Conservation (phyloP, 495 filamentous ascomycete species). For the Neurospora pannonica region DNA sequence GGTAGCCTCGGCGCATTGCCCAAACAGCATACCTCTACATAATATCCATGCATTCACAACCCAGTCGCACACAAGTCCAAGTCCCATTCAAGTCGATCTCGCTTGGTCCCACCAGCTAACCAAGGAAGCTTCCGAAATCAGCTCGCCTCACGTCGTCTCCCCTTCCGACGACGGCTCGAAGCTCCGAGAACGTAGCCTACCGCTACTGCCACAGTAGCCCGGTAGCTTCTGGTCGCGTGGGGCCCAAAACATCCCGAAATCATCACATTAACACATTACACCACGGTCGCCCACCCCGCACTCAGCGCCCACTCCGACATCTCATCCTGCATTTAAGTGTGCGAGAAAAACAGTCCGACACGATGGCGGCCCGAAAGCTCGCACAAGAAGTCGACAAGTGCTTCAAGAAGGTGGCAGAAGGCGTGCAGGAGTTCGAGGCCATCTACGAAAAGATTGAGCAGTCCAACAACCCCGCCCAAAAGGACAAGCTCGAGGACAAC, state of each 20-base stretch:
- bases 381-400: constrained; percentile 96
- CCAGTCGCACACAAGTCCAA: background rate
- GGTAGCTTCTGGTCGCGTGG: background rate
- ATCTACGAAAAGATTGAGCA: constrained; percentile 95
- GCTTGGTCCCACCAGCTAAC: background rate
- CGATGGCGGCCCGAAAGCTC: constrained; percentile 90
- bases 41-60: background rate
- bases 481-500: constrained; percentile 95
- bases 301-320: background rate
- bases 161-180: background rate
- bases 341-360: constrained; percentile 11
- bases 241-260: background rate
- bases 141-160: background rate
- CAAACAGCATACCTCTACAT: background rate
- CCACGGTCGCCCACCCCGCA: background rate
- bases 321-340: constrained; percentile 6
- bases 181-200: constrained; percentile 1
- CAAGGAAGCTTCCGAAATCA: background rate
- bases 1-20: background rate
- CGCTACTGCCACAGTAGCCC: background rate
- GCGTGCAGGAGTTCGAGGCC: constrained; percentile 80
- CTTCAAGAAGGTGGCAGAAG: constrained; percentile 94
- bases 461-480: constrained; percentile 83
- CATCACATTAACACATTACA: background rate
- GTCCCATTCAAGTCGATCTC: background rate